A percentile compares a stretch with the other conserved stretches of the same genome.
phyloP scores from a whole-genome alignment of 2,329 filamentous ascomycete genomes.

The Eutypa lata region DNA sequence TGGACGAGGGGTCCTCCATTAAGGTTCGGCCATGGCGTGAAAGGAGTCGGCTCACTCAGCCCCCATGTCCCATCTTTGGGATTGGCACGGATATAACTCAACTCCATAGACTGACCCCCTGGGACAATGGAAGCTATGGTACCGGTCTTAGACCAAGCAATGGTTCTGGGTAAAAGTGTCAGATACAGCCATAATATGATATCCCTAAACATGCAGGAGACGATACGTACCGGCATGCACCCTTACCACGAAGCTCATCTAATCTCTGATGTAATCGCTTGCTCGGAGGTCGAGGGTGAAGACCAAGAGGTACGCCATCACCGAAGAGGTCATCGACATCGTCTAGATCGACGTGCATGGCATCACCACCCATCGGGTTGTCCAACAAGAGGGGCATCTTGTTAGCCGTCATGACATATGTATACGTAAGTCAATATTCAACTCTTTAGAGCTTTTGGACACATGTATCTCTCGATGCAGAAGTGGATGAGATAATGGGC shows the following conservation, averaged over 20 bases:
- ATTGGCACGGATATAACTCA: constrained; percentile 69
- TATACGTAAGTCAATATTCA: not conserved
- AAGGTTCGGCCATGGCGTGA: constrained; percentile 59
- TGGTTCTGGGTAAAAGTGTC: constrained; percentile 50
- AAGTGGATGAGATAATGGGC: too few species aligned
- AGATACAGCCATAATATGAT: constrained; percentile 8
- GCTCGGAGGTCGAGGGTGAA: constrained; percentile 49
- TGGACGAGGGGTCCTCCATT: constrained; percentile 70
- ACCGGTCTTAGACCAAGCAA: constrained; percentile 86
- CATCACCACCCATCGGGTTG: constrained; percentile 49
- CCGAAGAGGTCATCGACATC: constrained; percentile 75
- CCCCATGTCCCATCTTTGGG: constrained; percentile 70
- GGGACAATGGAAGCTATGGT: constrained; percentile 78
- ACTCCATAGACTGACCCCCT: constrained; percentile 67
- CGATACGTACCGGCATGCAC: constrained; percentile 74
- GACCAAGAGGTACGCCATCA: constrained; percentile 59
- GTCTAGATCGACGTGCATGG: constrained; percentile 51
- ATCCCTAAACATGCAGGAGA: not conserved
- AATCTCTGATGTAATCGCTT: constrained; percentile 71
- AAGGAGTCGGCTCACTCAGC: constrained; percentile 67
- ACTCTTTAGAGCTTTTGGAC: not conserved
- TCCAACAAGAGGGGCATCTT: constrained; percentile 54
- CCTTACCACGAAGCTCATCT: constrained; percentile 71
- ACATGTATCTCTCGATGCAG: not conserved
- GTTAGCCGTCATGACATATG: constrained; percentile 30